These are phyloP conservation scores for Lactifluus pinguis DNA, from an alignment of 768 basidiomycete genomes.

Conservation along the genomic window DNA sequence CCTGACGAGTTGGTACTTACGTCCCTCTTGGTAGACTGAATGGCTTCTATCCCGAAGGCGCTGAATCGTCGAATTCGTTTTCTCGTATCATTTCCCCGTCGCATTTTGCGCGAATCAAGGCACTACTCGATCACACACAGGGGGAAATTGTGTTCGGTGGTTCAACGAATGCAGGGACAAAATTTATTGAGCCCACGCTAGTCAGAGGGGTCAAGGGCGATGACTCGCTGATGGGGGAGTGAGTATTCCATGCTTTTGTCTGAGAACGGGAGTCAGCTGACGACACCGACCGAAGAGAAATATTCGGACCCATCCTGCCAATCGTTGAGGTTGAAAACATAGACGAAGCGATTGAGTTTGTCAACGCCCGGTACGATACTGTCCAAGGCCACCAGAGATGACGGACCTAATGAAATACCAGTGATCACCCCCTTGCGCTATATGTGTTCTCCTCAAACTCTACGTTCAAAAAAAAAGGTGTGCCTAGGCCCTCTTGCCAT, in stretches of 20 bases:
- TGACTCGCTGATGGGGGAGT: constrained; percentile 76
- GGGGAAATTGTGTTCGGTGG: constrained; percentile 63
- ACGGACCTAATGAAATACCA: constrained; percentile 22
- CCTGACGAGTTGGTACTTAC: not conserved
- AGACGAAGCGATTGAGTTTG: constrained; percentile 62
- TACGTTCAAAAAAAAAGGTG: constrained; percentile 54
- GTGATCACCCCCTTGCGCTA: constrained; percentile 65
- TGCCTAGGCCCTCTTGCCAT: not conserved
- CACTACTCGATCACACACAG: constrained; percentile 53
- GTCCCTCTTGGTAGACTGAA: constrained; percentile 32
- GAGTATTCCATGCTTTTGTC: constrained; percentile 22
- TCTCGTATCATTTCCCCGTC: constrained; percentile 43
- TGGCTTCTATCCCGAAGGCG: constrained; percentile 45
- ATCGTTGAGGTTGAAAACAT: constrained; percentile 61
- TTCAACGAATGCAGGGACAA: constrained; percentile 41
- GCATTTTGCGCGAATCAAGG: constrained; percentile 53
- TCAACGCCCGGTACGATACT: constrained; percentile 42
- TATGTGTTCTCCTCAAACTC: constrained; percentile 66
- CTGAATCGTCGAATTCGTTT: constrained; percentile 36
- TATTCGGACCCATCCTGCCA: constrained; percentile 78
- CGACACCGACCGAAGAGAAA: constrained; percentile 42
- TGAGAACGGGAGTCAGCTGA: not conserved
- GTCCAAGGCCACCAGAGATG: not conserved
- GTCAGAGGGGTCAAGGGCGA: constrained; percentile 50
- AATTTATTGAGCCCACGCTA: constrained; percentile 66